A percentile compares a stretch with the other conserved stretches of the same genome.
These are phyloP conservation scores for Sonneratia alba DNA, from an alignment of 345 rosid species.

Conservation along the genomic window DNA sequence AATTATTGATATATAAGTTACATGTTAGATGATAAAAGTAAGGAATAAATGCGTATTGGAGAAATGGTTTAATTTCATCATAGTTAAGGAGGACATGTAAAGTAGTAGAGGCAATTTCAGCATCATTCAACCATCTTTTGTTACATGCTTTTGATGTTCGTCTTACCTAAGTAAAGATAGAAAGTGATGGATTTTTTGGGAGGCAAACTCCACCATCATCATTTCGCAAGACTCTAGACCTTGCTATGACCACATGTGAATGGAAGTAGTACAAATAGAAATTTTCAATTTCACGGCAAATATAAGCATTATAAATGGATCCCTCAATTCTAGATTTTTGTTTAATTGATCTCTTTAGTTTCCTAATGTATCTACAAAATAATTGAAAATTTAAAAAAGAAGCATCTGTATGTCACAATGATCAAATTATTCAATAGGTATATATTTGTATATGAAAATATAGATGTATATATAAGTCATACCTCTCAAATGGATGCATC, in stretches of 20 bases:
- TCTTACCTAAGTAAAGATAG: no score
- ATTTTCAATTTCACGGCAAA: not conserved
- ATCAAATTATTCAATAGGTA: not conserved
- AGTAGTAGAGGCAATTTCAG: no score
- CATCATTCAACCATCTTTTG: no score
- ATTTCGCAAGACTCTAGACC: not conserved
- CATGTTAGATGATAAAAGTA: no score
- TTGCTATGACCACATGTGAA: not conserved
- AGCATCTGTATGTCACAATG: not conserved
- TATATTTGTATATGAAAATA: not conserved
- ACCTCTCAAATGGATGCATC: slow-evolving; percentile 37
- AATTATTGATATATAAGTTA: no score
- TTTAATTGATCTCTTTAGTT: not conserved
- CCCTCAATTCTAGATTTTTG: not conserved
- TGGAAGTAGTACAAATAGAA: not conserved
- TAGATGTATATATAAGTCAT: not conserved
- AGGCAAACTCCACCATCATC: not conserved
- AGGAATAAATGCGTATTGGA: no score
- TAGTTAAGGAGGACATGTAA: no score
- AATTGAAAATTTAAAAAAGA: no score
- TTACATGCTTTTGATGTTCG: no score
- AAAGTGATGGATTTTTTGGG: no score
- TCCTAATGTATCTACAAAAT: not conserved
- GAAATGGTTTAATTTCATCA: no score
- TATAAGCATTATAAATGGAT: not conserved